phyloP scores from a whole-genome alignment of 768 basidiomycete species.

The Termitomyces sp. region DNA sequence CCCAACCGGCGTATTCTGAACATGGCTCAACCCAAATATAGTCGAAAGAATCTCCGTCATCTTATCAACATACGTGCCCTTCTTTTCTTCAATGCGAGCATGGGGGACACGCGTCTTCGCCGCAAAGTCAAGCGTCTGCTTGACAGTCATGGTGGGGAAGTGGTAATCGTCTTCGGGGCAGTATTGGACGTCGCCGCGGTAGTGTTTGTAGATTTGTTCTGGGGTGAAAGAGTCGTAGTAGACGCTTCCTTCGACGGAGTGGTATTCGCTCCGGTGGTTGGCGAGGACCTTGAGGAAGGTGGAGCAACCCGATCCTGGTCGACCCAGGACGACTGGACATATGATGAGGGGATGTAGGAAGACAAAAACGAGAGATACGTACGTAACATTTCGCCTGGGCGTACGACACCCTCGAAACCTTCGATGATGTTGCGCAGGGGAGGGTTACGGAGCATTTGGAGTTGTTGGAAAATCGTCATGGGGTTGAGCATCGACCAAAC shows the following conservation, averaged over 20 bases:
- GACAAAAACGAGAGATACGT: slow-evolving; percentile 25
- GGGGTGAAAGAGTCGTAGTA: slow-evolving; percentile 75
- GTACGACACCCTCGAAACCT: slow-evolving; percentile 60
- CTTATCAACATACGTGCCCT: slow-evolving; percentile 39
- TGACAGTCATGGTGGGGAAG: slow-evolving; percentile 80
- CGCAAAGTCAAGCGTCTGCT: slow-evolving; percentile 70
- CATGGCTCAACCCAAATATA: slow-evolving; percentile 75
- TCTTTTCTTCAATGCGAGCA: slow-evolving; percentile 40
- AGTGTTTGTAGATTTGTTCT: slow-evolving; percentile 56
- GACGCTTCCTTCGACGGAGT: slow-evolving; percentile 65
- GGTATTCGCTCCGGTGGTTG: slow-evolving; percentile 69
- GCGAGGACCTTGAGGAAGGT: slow-evolving; percentile 82
- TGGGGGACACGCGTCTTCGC: slow-evolving; percentile 66
- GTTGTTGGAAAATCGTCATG: slow-evolving; percentile 32
- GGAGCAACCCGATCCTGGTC: slow-evolving; percentile 82
- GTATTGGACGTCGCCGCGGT: slow-evolving; percentile 79
- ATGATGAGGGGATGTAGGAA: background rate
- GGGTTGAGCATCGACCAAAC: slow-evolving; percentile 65
- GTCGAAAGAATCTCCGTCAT: slow-evolving; percentile 57
- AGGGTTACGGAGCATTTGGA: slow-evolving; percentile 54
- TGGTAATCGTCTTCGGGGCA: slow-evolving; percentile 85
- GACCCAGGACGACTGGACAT: slow-evolving; percentile 70
- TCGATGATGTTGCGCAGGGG: slow-evolving; percentile 59
- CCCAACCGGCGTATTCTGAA: slow-evolving; percentile 66
- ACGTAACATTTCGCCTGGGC: slow-evolving; percentile 78